Evolutionary conservation across 768 basidiomycete genomes (phyloP).

Genomic region (Auricularia sp.): DNA sequence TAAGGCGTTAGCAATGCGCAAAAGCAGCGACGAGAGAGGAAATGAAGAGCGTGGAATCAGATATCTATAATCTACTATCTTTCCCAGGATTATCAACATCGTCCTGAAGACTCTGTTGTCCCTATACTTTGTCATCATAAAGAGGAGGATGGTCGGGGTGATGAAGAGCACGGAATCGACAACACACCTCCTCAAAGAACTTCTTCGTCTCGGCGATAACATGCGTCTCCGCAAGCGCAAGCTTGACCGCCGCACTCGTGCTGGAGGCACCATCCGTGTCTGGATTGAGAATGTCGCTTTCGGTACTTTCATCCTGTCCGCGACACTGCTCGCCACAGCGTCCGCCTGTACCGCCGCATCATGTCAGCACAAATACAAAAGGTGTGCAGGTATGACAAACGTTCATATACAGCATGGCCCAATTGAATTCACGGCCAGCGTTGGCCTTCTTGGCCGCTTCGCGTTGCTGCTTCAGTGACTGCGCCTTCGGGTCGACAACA

Average conservation of each 20-base stretch:
- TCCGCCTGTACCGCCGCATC: conserved; percentile 50
- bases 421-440: conserved; percentile 77
- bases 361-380: background rate
- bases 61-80: background rate
- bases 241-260: conserved; percentile 66
- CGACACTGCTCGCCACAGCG: conserved; percentile 84
- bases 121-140: conserved; percentile 7
- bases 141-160: background rate
- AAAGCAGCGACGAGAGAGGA: conserved; percentile 37
- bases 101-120: background rate
- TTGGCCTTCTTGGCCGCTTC: conserved; percentile 51
- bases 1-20: background rate
- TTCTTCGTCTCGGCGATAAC: conserved; percentile 91
- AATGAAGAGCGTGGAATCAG: conserved; percentile 48
- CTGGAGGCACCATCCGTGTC: conserved; percentile 27
- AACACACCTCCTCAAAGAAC: conserved; percentile 49
- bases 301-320: conserved; percentile 74
- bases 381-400: conserved; percentile 41
- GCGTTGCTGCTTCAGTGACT: conserved; percentile 48
- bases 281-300: conserved; percentile 85
- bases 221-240: conserved; percentile 93
- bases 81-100: too few species aligned
- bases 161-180: background rate
- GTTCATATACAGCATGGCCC: conserved; percentile 96
- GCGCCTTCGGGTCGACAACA: conserved; percentile 25